Base-by-base conservation (phyloP, 169 alveolate species). In the Plasmodium cynomolgi region DNA sequence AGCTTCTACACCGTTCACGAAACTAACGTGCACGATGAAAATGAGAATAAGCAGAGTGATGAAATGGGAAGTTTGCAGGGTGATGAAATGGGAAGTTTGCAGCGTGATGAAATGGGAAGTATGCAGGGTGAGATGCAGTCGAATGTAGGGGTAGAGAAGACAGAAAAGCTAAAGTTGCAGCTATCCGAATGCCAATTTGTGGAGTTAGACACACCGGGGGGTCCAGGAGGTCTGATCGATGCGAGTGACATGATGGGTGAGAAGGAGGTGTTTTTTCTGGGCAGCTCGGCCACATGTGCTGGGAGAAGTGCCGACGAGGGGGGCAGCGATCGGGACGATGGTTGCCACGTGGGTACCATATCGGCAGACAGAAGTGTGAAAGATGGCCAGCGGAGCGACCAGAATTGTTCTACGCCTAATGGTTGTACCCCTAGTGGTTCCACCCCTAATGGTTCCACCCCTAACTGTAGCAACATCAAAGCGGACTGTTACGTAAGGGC, bases 1-100 rank as follows among this genome's bases (percentile, higher is more conserved):
- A 68, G 50, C 82, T 84, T 84, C 29, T 84, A 84, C 54, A 15
- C 54, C 29, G n/a, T 41, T 37, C 47, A 71, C n/a, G 29, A 68
- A 62, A 71, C 41, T 1, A 71, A 58, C 31, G 15, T 37, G 29
- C 39, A 4, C 20, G 74, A 31, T 20, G 83, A 34, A 47, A 68
- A 20, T 62, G 20, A 20, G 7, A 72, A 23, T 17, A 20, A 15
- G 13, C 29, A 39, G 50, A 71, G 0, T 2, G 34, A 37, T 58
- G 54, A 39, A 47, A 31, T 31, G 47, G 39, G 7, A 41, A 23
- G 15, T 17, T 0, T 13, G 2, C 84, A 80, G 33, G n/a, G 50
- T 3, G 8, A 1, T n/a, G n/a, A n/a, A n/a, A n/a, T n/a, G n/a
- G n/a, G n/a, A n/a, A n/a, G n/a, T n/a, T n/a, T n/a, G 13, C 29